These are phyloP conservation scores for Scytalidium sp. DNA, from an alignment of 2,329 filamentous ascomycete genomes.

Conservation along the genomic window DNA sequence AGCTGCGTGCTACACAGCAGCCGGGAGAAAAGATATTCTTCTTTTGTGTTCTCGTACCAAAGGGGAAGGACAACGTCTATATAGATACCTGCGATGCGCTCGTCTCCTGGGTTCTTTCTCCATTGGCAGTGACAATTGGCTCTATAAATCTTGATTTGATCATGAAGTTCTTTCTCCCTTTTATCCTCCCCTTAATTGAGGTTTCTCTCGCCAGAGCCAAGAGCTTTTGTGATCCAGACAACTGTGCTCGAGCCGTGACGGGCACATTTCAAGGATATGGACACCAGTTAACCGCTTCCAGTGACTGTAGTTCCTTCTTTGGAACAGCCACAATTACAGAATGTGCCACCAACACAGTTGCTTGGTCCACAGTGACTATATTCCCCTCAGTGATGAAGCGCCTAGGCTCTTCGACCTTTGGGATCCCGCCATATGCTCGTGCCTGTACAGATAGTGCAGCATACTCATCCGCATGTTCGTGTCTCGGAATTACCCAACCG, in stretches of 20 bases:
- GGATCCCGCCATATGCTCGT: slow-evolving; percentile 21
- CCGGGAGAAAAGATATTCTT: neutral
- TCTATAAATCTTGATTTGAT: neutral
- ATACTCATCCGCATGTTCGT: slow-evolving; percentile 8
- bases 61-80: neutral
- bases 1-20: neutral
- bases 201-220: neutral
- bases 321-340: slow-evolving; percentile 6
- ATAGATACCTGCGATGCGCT: neutral
- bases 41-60: neutral
- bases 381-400: neutral
- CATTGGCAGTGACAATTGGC: neutral
- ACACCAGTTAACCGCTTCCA: slow-evolving; percentile 8
- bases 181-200: slow-evolving; percentile 4
- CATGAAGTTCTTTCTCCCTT: neutral
- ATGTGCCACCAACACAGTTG: slow-evolving; percentile 5
- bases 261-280: slow-evolving; percentile 11
- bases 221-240: slow-evolving; percentile 12
- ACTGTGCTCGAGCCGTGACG: slow-evolving; percentile 17
- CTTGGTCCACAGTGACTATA: slow-evolving; percentile 5
- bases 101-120: neutral
- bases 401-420: slow-evolving; percentile 1
- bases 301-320: slow-evolving; percentile 16
- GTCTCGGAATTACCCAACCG: neutral
- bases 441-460: slow-evolving; percentile 12